Evolutionary conservation across 2,329 filamentous ascomycete species (phyloP).

Genomic region (Paecilomyces variotii): DNA sequence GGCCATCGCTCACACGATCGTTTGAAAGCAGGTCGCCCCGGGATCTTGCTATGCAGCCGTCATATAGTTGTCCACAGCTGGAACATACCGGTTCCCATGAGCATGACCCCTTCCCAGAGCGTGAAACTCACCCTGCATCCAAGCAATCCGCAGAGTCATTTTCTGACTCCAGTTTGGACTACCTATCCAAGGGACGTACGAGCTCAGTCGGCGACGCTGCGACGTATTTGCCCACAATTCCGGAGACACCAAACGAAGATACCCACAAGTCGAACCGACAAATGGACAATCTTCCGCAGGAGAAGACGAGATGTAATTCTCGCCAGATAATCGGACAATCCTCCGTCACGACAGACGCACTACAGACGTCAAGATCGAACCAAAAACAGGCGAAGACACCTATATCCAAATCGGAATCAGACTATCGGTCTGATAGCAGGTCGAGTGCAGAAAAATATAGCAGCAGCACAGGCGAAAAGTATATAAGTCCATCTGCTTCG

Average conservation of each 20-base stretch:
- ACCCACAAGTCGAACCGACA: not conserved
- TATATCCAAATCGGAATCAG: not conserved
- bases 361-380: not conserved
- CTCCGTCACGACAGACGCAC: not conserved
- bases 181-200: not conserved
- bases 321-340: not conserved
- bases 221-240: not conserved
- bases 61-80: not conserved
- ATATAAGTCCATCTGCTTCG: not conserved
- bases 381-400: not conserved
- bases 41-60: not conserved
- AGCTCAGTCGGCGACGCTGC: not conserved
- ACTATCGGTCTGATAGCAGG: not conserved
- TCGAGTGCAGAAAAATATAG: not conserved
- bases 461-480: not conserved
- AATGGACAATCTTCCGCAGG: not conserved
- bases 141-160: not conserved
- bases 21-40: not conserved
- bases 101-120: not conserved
- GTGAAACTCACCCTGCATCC: not conserved
- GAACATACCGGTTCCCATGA: not conserved
- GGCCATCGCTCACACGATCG: not conserved
- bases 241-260: not conserved
- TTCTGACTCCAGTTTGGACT: not conserved
- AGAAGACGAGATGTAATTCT: not conserved